These are phyloP conservation scores for Selenicereus undatus DNA, from an alignment of 148 eudicot genomes.

Conservation along the genomic window DNA sequence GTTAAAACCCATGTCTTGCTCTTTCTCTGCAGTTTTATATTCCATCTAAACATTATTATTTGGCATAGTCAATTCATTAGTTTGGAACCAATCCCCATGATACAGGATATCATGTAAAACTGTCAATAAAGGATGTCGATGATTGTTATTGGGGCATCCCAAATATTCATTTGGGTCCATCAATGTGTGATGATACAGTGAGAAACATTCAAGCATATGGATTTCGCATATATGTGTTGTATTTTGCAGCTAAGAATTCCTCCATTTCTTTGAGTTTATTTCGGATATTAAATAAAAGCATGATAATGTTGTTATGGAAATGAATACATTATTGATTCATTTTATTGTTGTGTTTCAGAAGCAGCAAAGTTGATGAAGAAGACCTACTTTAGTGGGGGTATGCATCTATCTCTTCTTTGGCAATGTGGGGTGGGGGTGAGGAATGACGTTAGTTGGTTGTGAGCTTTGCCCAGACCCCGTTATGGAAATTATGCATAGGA, in stretches of 20 bases:
- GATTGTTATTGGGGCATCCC: background rate
- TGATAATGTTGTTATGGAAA: background rate
- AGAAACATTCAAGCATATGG: background rate
- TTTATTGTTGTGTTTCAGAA: slow-evolving; percentile 42
- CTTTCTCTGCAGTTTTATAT: too few species aligned
- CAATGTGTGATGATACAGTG: background rate
- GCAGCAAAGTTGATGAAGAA: slow-evolving; percentile 84
- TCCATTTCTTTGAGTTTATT: background rate
- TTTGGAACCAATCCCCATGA: background rate
- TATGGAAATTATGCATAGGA: background rate
- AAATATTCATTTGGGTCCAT: background rate
- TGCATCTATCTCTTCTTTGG: slow-evolving; percentile 21
- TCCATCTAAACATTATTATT: too few species aligned
- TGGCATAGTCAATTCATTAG: background rate
- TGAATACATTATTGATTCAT: background rate
- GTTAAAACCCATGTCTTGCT: too few species aligned
- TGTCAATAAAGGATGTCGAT: background rate
- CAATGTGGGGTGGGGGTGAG: background rate
- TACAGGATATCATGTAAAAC: background rate
- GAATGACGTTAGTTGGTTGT: background rate
- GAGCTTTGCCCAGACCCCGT: background rate
- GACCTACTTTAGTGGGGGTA: slow-evolving; percentile 93
- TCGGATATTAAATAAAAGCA: background rate
- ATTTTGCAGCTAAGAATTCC: background rate
- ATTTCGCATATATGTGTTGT: background rate